Evolutionary conservation across 768 basidiomycete genomes (phyloP).

Genomic region (Lentinula guzmanii): DNA sequence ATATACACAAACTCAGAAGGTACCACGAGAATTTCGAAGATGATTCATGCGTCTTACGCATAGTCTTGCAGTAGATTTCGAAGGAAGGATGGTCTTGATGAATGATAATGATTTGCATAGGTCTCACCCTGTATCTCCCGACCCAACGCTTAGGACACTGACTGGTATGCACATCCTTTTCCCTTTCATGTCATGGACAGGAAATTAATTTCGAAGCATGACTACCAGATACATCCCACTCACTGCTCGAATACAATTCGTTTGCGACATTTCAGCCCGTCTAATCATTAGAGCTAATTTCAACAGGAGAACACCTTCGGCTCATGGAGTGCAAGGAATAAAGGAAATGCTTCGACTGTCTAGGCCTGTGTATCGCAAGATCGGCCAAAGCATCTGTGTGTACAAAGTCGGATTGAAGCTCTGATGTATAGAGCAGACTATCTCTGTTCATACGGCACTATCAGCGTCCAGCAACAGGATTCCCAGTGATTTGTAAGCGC

Average conservation of each 20-base stretch:
- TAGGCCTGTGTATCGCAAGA: not conserved
- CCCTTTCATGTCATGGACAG: too few species aligned
- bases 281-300: not conserved
- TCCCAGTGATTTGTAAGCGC: not conserved
- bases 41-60: not conserved
- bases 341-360: not conserved
- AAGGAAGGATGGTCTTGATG: not conserved
- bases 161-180: too few species aligned
- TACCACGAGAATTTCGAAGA: not conserved
- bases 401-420: not conserved
- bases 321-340: not conserved
- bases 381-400: not conserved
- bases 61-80: not conserved
- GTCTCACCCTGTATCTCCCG: not conserved
- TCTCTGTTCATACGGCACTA: not conserved
- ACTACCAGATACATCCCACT: not conserved
- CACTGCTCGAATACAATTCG: not conserved
- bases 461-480: not conserved
- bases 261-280: not conserved
- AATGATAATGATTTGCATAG: not conserved
- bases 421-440: not conserved
- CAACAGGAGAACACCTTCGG: not conserved
- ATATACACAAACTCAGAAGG: not conserved
- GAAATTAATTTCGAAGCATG: not conserved
- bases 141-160: not conserved